phyloP scores from a whole-genome alignment of 2,329 filamentous ascomycete genomes.

The Graphium sp. region DNA sequence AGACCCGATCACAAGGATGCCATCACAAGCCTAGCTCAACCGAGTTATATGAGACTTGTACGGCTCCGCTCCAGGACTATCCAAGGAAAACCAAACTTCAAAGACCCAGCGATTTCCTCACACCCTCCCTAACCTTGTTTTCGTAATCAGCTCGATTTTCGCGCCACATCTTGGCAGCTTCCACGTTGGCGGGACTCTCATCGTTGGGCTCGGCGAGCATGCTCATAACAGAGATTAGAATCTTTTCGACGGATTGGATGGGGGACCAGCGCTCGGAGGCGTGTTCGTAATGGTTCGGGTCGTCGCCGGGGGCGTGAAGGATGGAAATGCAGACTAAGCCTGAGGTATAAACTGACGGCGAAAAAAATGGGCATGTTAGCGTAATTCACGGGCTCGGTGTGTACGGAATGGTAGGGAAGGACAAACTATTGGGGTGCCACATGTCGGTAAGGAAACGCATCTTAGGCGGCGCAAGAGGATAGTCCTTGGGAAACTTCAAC shows the following conservation, averaged over 20 bases:
- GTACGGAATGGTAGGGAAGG: not conserved
- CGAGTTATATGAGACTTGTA: not conserved
- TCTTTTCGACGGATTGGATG: conserved; percentile 96
- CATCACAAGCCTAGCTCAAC: no score
- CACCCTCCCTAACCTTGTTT: conserved; percentile 65
- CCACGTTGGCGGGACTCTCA: conserved; percentile 89
- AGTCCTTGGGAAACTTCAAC: conserved; percentile 88
- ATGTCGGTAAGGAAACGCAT: conserved; percentile 93
- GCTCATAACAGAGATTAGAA: conserved; percentile 91
- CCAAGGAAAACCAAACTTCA: no score
- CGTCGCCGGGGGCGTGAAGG: conserved; percentile 86
- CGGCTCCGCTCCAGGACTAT: conserved; percentile 1
- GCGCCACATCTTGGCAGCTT: conserved; percentile 93
- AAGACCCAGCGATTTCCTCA: conserved; percentile 62
- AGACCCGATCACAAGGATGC: no score
- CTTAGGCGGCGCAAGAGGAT: conserved; percentile 85
- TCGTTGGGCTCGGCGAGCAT: conserved; percentile 97
- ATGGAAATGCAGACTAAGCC: conserved; percentile 97
- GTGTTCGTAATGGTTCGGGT: conserved; percentile 96
- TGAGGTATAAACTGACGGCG: conserved; percentile 60
- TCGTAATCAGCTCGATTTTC: conserved; percentile 75
- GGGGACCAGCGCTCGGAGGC: conserved; percentile 92
- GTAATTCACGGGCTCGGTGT: conserved; percentile 2
- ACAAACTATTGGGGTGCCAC: conserved; percentile 86
- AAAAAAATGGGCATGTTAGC: not conserved